Percentiles rank a stretch among this genome's conserved stretches.
Evolutionary conservation across 495 filamentous ascomycete genomes (phyloP).

Genomic region (Astrocystis sublimbata): DNA sequence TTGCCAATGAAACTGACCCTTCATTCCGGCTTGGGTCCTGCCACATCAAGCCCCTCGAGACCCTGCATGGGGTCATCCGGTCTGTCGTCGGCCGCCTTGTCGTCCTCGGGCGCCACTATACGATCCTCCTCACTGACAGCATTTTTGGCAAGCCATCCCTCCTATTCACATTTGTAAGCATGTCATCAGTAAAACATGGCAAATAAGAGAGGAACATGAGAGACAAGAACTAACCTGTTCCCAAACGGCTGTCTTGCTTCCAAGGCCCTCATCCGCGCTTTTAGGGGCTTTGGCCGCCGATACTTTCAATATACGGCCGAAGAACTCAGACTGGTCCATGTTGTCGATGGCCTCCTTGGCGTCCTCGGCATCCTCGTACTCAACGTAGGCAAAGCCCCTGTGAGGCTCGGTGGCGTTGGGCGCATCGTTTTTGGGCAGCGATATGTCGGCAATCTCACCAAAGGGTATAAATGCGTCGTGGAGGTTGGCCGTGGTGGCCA

Average conservation of each 20-base stretch:
- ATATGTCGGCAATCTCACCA: conserved; percentile 87
- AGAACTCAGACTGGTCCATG: conserved; percentile 97
- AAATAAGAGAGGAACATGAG: background rate
- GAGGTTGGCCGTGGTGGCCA: conserved; percentile 70
- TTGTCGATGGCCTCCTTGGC: conserved; percentile 97
- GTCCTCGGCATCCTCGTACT: conserved; percentile 84
- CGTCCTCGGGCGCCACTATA: conserved; percentile 60
- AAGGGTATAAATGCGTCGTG: conserved; percentile 95
- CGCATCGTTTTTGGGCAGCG: conserved; percentile 80
- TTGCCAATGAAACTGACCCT: conserved; percentile 7
- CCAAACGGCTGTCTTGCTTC: conserved; percentile 96
- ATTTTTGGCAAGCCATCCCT: conserved; percentile 89
- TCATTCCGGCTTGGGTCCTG: conserved; percentile 83
- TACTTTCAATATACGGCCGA: conserved; percentile 87
- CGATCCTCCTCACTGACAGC: conserved; percentile 87
- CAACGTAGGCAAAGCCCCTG: conserved; percentile 94
- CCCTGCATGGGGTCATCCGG: conserved; percentile 93
- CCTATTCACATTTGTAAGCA: conserved; percentile 58
- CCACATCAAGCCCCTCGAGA: conserved; percentile 88
- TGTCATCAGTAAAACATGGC: too few species aligned
- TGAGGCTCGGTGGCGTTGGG: conserved; percentile 70
- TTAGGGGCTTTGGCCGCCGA: conserved; percentile 90
- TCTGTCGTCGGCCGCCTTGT: conserved; percentile 48
- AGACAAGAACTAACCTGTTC: conserved; percentile 71
- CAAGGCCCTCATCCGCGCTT: conserved; percentile 80